phyloP scores from a whole-genome alignment of 2,329 filamentous ascomycete genomes.

The Cladophialophora exuberans region DNA sequence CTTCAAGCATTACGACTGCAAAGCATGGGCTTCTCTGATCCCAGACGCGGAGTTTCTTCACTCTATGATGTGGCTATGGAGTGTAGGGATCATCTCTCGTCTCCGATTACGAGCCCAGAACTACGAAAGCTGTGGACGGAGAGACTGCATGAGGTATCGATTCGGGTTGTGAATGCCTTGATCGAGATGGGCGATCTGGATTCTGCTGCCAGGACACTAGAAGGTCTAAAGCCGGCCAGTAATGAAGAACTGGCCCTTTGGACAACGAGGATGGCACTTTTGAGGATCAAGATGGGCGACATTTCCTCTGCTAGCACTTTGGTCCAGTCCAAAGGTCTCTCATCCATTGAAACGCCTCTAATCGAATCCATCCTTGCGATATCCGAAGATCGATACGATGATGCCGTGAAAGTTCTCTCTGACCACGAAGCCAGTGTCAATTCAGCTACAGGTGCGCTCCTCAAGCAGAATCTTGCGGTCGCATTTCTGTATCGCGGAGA shows the following conservation, averaged over 20 bases:
- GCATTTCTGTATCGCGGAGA: slow-evolving; percentile 79
- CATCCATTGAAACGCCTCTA: slow-evolving; percentile 45
- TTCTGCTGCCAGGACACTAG: slow-evolving; percentile 75
- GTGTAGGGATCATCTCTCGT: slow-evolving; percentile 64
- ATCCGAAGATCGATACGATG: slow-evolving; percentile 73
- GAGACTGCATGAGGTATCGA: slow-evolving; percentile 74
- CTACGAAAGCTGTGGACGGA: slow-evolving; percentile 69
- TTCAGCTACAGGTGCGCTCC: slow-evolving; percentile 64
- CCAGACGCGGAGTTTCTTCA: slow-evolving; percentile 80
- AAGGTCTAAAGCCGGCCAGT: slow-evolving; percentile 53
- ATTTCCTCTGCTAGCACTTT: slow-evolving; percentile 66
- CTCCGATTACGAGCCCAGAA: slow-evolving; percentile 55
- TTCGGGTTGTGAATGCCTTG: slow-evolving; percentile 59
- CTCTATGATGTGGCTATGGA: slow-evolving; percentile 87
- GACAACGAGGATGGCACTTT: slow-evolving; percentile 57
- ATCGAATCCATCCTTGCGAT: slow-evolving; percentile 74
- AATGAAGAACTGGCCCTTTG: slow-evolving; percentile 32
- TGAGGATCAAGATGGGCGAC: slow-evolving; percentile 81
- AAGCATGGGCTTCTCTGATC: slow-evolving; percentile 82
- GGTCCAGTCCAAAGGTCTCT: slow-evolving; percentile 42
- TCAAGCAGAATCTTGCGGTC: slow-evolving; percentile 80
- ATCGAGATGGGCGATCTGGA: slow-evolving; percentile 78
- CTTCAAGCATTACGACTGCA: slow-evolving; percentile 82
- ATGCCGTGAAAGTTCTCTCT: slow-evolving; percentile 50
- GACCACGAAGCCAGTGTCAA: slow-evolving; percentile 28